Percentiles rank a stretch among this genome's conserved stretches.
Conservation (phyloP, 23 red algal species). For the Gracilaria gracilis region DNA sequence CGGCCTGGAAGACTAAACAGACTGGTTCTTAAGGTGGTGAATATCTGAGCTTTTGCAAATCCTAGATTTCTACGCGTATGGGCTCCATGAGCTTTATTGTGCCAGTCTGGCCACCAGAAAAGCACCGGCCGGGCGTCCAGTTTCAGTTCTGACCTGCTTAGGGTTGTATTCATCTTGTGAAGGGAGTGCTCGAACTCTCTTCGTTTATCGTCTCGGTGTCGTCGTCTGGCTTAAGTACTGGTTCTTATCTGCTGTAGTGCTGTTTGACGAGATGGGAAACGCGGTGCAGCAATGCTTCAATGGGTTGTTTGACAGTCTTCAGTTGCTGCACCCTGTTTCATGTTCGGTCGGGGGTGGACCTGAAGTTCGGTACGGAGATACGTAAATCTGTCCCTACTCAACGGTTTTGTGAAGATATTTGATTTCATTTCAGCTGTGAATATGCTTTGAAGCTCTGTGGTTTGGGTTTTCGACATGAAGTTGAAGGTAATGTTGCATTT, state of each 20-base stretch:
- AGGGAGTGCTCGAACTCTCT: too few species aligned
- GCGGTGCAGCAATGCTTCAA: not conserved
- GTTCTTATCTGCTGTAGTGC: not conserved
- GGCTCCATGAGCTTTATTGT: not conserved
- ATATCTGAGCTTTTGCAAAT: too few species aligned
- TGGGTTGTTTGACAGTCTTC: conserved; percentile 21
- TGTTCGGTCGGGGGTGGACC: not conserved
- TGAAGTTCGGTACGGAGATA: not conserved
- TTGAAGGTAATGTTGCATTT: too few species aligned
- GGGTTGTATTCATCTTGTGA: too few species aligned
- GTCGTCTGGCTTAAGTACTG: not conserved
- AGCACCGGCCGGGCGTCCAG: too few species aligned
- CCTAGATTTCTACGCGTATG: too few species aligned
- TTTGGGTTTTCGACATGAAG: not conserved
- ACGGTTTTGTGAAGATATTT: conserved; percentile 26
- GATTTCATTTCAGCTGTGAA: not conserved
- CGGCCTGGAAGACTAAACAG: too few species aligned
- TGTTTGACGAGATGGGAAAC: not conserved
- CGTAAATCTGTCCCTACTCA: not conserved
- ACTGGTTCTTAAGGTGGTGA: too few species aligned
- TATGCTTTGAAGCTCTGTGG: not conserved
- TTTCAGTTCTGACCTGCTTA: too few species aligned
- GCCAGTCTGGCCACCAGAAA: not conserved
- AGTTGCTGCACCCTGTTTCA: not conserved
- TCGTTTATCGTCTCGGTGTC: not conserved